Base-by-base conservation (phyloP, 768 basidiomycete genomes). In the Pleurotus cornucopiae region DNA sequence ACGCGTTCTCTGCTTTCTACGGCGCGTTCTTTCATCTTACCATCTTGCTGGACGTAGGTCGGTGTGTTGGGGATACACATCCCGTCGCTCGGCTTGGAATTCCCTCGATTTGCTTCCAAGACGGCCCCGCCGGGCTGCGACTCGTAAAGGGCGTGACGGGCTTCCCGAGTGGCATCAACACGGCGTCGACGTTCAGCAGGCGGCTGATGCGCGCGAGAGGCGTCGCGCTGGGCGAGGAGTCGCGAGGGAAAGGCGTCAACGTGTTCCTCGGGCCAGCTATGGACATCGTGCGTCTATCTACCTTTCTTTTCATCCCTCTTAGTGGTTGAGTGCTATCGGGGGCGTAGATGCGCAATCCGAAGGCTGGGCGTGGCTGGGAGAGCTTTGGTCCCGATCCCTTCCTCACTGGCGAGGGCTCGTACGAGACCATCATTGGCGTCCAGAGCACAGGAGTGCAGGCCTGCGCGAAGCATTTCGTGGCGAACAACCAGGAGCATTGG, bases 201-300 rank as follows among this genome's bases (percentile, higher is more conserved):
- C 74, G 84, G 34, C 69, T 89, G 6, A 87, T 89, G 74, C 77
- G 81, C 49, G 74, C 76, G 37, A 74, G 88, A 46, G 88, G 84
- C 3, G 69, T 73, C 2, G 85, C 85, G 0, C 69, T 90, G 59
- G 88, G 82, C 2, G 72, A 81, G 54, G 89, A 91, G 66, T 86
- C 82, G 65, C 69, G 79, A n/a, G 83, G 77, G 11, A 86, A 88
- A 66, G 89, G 89, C 20, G 81, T 81, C 4, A 72, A 77, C 56
- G 74, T 78, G 6, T 76, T 69, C 43, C 67, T 85, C 2, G 81
- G 80, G 5, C 82, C 83, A 2, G 76, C 76, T 37, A 69, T 83
- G 67, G 82, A 85, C 62, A 74, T 85, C 59, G 81, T 80, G 54
- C 57, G 80, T 61, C 6, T 5, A 41, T 40, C 5, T 2, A 3